These are phyloP conservation scores for Aspergillus sparsus DNA, from an alignment of 495 filamentous ascomycete genomes.

Conservation along the genomic window DNA sequence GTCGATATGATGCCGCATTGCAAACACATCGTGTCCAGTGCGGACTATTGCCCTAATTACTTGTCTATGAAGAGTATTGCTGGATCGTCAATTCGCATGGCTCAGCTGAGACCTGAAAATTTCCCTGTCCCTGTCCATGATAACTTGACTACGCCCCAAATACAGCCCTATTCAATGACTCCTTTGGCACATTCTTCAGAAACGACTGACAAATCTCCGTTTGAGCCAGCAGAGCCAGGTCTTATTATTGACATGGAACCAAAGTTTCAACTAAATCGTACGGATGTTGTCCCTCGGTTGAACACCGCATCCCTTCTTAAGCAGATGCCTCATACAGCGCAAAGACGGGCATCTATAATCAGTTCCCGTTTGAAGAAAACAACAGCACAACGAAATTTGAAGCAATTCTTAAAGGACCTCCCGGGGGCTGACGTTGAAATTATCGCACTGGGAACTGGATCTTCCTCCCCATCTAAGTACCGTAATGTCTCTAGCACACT, in stretches of 20 bases:
- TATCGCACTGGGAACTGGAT: constrained; percentile 86
- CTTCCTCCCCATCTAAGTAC: constrained; percentile 84
- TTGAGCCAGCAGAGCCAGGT: constrained; percentile 48
- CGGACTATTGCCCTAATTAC: constrained; percentile 70
- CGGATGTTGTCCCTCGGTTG: constrained; percentile 52
- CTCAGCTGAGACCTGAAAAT: constrained; percentile 65
- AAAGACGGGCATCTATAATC: constrained; percentile 35
- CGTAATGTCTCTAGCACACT: constrained; percentile 92
- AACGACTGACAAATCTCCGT: constrained; percentile 22
- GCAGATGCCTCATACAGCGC: constrained; percentile 48
- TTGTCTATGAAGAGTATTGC: constrained; percentile 67
- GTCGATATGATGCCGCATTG: constrained; percentile 59
- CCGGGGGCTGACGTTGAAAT: constrained; percentile 76
- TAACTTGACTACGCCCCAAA: constrained; percentile 47
- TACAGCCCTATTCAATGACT: constrained; percentile 18
- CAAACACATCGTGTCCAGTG: constrained; percentile 74
- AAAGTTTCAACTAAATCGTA: constrained; percentile 52
- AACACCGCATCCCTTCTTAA: constrained; percentile 45
- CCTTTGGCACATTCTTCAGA: constrained; percentile 1
- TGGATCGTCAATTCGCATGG: constrained; percentile 61
- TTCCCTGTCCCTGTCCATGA: constrained; percentile 66
- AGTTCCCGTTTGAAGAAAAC: constrained; percentile 29
- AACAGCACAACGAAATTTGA: constrained; percentile 34
- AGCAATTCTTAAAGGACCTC: constrained; percentile 51
- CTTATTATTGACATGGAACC: constrained; percentile 67